Conservation (phyloP, 495 filamentous ascomycete species). For the Annulohypoxylon nitens region DNA sequence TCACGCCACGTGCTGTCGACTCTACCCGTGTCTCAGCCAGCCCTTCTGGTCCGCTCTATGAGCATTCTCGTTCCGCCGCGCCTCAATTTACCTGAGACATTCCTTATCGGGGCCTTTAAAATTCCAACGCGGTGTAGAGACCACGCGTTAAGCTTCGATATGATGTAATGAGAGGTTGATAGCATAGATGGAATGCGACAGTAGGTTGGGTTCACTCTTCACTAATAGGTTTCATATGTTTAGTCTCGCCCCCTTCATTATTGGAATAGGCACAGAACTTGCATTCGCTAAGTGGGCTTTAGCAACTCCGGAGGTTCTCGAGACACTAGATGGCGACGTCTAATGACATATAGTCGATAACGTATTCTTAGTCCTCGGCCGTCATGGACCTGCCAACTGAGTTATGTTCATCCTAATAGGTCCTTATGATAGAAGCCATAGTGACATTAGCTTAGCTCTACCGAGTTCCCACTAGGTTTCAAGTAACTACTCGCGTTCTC, state of each 20-base stretch:
- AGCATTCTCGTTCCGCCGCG: slow-evolving; percentile 17
- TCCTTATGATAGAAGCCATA: too few relatives aligned
- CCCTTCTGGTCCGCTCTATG: slow-evolving; percentile 14
- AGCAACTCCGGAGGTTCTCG: not conserved
- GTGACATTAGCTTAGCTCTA: not conserved
- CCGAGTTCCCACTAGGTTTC: not conserved
- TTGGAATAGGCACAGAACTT: not conserved
- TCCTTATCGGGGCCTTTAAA: not conserved
- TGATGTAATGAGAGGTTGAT: not conserved
- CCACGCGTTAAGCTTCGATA: not conserved
- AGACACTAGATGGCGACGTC: not conserved
- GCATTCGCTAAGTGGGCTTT: not conserved
- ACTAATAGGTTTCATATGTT: not conserved
- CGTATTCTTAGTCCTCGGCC: not conserved
- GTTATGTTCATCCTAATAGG: too few relatives aligned
- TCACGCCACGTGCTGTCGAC: slow-evolving; percentile 25
- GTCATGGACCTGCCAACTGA: not conserved
- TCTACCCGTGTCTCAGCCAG: slow-evolving; percentile 33
- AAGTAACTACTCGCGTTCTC: too few relatives aligned
- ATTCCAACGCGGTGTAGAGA: slow-evolving; percentile 24
- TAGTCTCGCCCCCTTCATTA: not conserved
- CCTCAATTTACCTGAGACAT: slow-evolving; percentile 34
- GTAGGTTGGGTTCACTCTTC: not conserved
- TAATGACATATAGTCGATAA: not conserved
- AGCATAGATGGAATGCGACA: not conserved